These are phyloP conservation scores for Boehmeria nivea DNA, from an alignment of 306 rosid species.

Conservation along the genomic window DNA sequence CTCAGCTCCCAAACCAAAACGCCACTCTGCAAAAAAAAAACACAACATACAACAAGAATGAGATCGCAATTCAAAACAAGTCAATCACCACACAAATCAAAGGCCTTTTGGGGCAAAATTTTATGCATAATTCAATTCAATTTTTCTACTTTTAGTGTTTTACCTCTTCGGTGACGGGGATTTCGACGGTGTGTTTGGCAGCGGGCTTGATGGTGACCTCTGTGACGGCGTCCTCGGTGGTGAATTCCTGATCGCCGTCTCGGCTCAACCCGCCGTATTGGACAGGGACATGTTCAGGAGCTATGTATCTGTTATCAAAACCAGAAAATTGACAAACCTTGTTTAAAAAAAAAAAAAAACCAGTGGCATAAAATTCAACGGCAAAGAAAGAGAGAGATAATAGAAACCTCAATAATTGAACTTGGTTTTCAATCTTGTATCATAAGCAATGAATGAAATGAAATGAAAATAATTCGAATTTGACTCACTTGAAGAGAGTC, in stretches of 20 bases:
- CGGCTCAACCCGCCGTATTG: constrained; percentile 86
- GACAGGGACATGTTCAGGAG: constrained; percentile 78
- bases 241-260: constrained; percentile 71
- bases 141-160: too few species aligned
- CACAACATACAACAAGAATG: background rate
- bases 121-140: too few species aligned
- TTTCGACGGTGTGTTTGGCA: constrained; percentile 54
- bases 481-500: constrained; percentile 58
- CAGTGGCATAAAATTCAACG: background rate
- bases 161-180: constrained; percentile 88
- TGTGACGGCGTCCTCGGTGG: constrained; percentile 57
- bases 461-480: background rate
- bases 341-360: background rate
- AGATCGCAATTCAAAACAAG: too few species aligned
- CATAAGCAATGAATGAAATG: background rate
- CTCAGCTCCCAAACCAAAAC: constrained; percentile 74
- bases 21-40: constrained; percentile 31
- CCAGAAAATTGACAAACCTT: background rate
- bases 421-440: too few species aligned
- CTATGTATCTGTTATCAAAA: constrained; percentile 47
- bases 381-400: too few species aligned
- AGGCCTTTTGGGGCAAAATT: too few species aligned
- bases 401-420: too few species aligned
- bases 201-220: constrained; percentile 71
- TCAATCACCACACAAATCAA: too few species aligned